phyloP scores from a whole-genome alignment of 139 green algal species.

The Chlamydomonas eustigma region DNA sequence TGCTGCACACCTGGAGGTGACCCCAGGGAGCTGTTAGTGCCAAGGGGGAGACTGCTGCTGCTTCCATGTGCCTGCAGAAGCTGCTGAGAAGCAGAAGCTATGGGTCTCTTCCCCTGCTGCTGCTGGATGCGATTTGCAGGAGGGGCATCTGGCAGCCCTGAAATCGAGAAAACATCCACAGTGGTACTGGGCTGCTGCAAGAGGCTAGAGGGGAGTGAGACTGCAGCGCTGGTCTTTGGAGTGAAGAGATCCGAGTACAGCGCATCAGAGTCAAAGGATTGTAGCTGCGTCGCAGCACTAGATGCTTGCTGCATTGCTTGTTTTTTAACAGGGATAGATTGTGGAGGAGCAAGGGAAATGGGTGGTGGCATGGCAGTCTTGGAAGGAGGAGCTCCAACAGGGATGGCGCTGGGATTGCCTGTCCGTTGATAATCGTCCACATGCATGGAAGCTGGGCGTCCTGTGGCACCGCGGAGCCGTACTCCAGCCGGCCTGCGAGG shows the following conservation, averaged over 20 bases:
- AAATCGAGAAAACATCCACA: neutral
- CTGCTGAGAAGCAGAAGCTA: neutral
- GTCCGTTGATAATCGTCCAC: neutral
- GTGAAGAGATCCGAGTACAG: neutral
- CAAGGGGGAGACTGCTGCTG: neutral
- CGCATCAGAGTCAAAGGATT: neutral
- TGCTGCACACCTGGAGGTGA: neutral
- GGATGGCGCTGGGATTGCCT: too few relatives aligned
- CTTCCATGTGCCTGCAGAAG: neutral
- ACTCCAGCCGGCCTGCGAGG: neutral
- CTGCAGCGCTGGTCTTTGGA: neutral
- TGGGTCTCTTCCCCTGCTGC: neutral
- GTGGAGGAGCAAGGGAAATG: neutral
- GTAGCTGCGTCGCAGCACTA: neutral
- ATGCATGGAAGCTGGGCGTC: neutral
- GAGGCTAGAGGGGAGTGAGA: neutral
- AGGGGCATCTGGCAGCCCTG: neutral
- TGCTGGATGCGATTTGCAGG: neutral
- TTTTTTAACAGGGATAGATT: neutral
- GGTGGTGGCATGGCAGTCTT: neutral
- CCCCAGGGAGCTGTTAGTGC: neutral
- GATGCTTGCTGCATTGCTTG: too few relatives aligned
- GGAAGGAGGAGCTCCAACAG: neutral
- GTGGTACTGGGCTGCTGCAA: neutral
- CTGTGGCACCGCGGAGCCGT: neutral